These are phyloP conservation scores for Escallonia rubra DNA, from an alignment of 129 eudicot genomes.

Conservation along the genomic window DNA sequence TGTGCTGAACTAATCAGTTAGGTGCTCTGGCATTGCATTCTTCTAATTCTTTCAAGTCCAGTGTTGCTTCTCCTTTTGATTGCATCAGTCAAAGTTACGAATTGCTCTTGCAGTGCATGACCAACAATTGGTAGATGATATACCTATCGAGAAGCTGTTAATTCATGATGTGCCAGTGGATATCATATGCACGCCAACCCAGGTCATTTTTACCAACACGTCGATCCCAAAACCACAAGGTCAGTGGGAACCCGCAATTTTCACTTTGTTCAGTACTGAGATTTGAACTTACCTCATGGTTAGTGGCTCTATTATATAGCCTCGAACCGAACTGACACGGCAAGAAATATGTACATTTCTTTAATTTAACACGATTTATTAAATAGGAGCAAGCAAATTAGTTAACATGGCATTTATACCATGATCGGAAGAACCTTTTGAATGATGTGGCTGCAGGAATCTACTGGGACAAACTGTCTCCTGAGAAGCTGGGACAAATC, in stretches of 20 bases:
- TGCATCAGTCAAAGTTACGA: background rate
- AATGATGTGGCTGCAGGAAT: constrained; percentile 44
- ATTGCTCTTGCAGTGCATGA: constrained; percentile 64
- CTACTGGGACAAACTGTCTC: constrained; percentile 89
- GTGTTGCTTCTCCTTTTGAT: too few species aligned
- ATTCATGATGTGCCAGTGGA: constrained; percentile 96
- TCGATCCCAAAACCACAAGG: constrained; percentile 93
- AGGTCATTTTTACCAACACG: constrained; percentile 71
- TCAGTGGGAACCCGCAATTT: constrained; percentile 15
- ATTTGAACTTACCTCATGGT: background rate
- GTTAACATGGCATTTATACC: too few species aligned
- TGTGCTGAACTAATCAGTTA: too few species aligned
- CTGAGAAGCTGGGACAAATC: constrained; percentile 76
- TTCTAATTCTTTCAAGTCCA: too few species aligned
- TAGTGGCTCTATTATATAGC: background rate
- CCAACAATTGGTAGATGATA: constrained; percentile 85
- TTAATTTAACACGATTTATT: too few species aligned
- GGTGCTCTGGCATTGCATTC: too few species aligned
- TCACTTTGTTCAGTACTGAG: background rate
- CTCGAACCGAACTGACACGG: background rate
- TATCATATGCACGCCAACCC: constrained; percentile 93
- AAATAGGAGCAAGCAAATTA: too few species aligned
- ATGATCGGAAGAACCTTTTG: too few species aligned
- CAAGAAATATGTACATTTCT: too few species aligned
- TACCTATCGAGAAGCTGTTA: constrained; percentile 71